Base-by-base conservation (phyloP, 2,329 filamentous ascomycete genomes). In the Fusarium mangiferae region DNA sequence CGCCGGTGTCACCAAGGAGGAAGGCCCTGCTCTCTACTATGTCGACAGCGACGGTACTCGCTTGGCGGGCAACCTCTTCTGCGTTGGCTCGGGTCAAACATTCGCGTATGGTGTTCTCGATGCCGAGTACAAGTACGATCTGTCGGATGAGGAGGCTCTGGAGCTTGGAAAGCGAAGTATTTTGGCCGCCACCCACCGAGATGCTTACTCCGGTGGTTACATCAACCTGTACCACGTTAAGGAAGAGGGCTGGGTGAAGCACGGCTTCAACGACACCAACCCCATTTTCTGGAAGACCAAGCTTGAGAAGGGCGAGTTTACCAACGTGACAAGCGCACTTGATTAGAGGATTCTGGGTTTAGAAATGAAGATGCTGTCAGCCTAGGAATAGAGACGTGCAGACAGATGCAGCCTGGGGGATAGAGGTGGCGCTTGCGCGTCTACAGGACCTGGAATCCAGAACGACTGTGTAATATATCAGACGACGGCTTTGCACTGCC, bases 221-320 rank as follows among this genome's bases (percentile, higher is more conserved):
- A 98, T 99, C 89, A 99, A 99, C 87, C 83, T 98, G 81, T 99
- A 99, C 86, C 96, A 99, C 81, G 95, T 99, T 82, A 98, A 98
- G 91, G 96, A 99, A 87, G 93, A 95, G 74, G 96, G 96, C 78
- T 99, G 96, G 96, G 95, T 97, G 80, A 98, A 97, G 90, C 96
- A 98, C 82, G 96, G 96, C 72, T 99, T 99, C 89, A 95, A 88
- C 81, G 96, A 99, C 84, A 98, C 96, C 78, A 98, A 98, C 88
- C 96, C 96, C 49, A 97, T 98, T 82, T 99, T 99, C 92, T 99
- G 96, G 96, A 93, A 97, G 89, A 98, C 95, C 56, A 99, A 99
- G 91, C 86, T 99, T 81, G 93, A 98, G 84, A 97, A 97, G 90
- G 95, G 95, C 84, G 96, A 99, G 87, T 99, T 99, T 84, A 96